Evolutionary conservation across 176 grass and related monocot species (phyloP).

Genomic region (Carex scoparia): DNA sequence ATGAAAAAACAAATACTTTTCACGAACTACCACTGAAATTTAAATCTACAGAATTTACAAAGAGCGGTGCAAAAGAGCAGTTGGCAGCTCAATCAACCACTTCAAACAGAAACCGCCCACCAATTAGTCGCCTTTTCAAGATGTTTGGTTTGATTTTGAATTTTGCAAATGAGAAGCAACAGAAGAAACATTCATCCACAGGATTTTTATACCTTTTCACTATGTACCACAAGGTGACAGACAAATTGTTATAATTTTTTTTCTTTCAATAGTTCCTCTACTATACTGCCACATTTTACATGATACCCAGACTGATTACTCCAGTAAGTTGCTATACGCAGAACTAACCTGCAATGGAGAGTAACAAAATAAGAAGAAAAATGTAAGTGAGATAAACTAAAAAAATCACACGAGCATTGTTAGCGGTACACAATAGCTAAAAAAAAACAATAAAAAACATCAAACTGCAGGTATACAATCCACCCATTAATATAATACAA

Average conservation of each 20-base stretch:
- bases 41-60: conserved; percentile 79
- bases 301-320: conserved; percentile 34
- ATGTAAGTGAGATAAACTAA: not conserved
- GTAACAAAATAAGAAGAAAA: conserved; percentile 15
- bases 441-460: not conserved
- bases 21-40: conserved; percentile 60
- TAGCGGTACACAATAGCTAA: not conserved
- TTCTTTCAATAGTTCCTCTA: conserved; percentile 39
- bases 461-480: not conserved
- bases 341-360: conserved; percentile 50
- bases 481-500: not conserved
- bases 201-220: conserved; percentile 42
- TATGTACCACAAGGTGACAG: conserved; percentile 44
- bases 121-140: conserved; percentile 43
- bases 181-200: conserved; percentile 27
- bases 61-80: conserved; percentile 33
- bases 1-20: conserved; percentile 47
- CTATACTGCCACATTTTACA: conserved; percentile 44
- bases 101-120: conserved; percentile 38
- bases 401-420: not conserved
- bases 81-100: conserved; percentile 54
- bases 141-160: conserved; percentile 42
- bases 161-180: conserved; percentile 42
- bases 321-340: conserved; percentile 41
- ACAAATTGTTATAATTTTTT: conserved; percentile 38